Percentiles rank a stretch among this genome's conserved stretches.
Evolutionary conservation across 2,329 filamentous ascomycete species (phyloP).

Genomic region (Ophiostoma perfectum): DNA sequence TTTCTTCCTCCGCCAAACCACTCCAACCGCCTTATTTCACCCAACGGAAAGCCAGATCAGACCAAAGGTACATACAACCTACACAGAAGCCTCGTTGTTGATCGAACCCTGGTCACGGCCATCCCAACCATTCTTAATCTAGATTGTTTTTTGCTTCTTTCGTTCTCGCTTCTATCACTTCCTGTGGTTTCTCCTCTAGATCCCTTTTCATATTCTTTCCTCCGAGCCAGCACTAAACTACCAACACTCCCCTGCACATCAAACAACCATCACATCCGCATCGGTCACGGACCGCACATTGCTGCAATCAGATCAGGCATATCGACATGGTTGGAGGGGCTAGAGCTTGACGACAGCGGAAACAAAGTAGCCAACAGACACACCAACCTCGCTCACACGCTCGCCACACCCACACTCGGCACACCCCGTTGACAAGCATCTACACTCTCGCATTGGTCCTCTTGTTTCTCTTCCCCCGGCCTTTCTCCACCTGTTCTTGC

Average conservation of each 20-base stretch:
- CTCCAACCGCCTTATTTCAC: not conserved
- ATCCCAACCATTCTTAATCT: not conserved
- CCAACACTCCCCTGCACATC: no score
- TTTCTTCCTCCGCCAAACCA: conserved; percentile 4
- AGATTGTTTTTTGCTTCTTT: not conserved
- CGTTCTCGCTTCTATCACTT: not conserved
- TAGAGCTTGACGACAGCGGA: no score
- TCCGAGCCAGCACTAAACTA: not conserved
- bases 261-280: not conserved
- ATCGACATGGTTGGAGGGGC: not conserved
- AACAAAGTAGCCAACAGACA: no score
- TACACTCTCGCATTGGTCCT: not conserved
- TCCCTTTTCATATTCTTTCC: not conserved
- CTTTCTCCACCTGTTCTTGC: not conserved
- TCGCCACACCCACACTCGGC: not conserved
- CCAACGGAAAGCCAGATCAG: not conserved
- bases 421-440: not conserved
- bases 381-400: no score
- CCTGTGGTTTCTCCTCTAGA: not conserved
- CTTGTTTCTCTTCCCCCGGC: not conserved
- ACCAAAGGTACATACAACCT: not conserved
- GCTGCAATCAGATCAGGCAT: not conserved
- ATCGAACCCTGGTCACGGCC: no score
- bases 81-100: not conserved
- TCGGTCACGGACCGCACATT: not conserved